Evolutionary conservation across 2,329 filamentous ascomycete species (phyloP).

Genomic region (Cordyceps militaris): DNA sequence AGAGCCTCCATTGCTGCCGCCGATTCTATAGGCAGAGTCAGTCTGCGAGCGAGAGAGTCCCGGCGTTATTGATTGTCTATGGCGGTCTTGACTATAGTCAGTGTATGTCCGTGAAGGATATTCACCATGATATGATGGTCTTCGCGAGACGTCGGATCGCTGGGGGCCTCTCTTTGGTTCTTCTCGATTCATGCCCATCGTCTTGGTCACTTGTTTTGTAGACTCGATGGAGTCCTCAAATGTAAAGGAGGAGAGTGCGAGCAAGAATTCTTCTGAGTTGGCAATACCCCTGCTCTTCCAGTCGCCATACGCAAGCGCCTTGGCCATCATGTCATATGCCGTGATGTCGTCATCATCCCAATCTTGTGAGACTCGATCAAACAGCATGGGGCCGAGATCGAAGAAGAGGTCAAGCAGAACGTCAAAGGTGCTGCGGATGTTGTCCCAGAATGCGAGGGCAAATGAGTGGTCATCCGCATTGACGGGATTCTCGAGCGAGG

Average conservation of each 20-base stretch:
- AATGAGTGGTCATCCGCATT: constrained; percentile 8
- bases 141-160: neutral
- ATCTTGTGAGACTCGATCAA: constrained; percentile 1
- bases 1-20: neutral
- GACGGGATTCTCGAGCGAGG: neutral
- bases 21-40: neutral
- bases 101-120: too few relatives aligned
- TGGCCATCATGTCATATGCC: constrained; percentile 5
- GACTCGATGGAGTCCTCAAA: neutral
- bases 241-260: neutral
- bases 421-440: neutral
- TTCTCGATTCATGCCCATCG: neutral
- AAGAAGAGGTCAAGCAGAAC: constrained; percentile 1
- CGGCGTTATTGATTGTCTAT: neutral
- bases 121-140: neutral
- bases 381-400: constrained; percentile 2
- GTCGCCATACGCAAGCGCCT: constrained; percentile 1
- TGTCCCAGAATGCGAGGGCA: constrained; percentile 3
- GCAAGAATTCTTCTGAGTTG: constrained; percentile 5
- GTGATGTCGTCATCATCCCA: constrained; percentile 5
- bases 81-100: neutral
- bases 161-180: neutral
- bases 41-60: neutral
- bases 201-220: neutral
- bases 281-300: neutral